phyloP scores from a whole-genome alignment of 306 rosid genomes.

The Lablab purpureus region DNA sequence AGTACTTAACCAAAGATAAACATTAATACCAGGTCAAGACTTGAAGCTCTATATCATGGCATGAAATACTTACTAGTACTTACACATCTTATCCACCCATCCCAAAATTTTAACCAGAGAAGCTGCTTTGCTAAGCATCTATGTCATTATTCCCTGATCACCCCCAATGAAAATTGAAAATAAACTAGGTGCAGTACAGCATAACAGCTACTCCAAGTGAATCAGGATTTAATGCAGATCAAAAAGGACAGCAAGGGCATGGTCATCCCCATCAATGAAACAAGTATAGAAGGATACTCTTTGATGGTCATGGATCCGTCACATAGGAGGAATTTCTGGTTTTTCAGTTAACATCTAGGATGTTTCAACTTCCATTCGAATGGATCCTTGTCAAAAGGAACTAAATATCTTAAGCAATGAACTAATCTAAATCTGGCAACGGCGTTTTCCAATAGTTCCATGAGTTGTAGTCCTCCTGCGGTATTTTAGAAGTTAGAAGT shows the following conservation, averaged over 20 bases:
- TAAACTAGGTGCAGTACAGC: slow-evolving; percentile 46
- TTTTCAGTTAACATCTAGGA: slow-evolving; percentile 19
- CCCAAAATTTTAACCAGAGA: slow-evolving; percentile 15
- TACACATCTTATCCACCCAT: background rate
- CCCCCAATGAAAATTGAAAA: slow-evolving; percentile 31
- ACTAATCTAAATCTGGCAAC: slow-evolving; percentile 65
- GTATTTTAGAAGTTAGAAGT: slow-evolving; percentile 30
- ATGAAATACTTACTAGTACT: slow-evolving; percentile 35
- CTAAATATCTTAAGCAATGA: slow-evolving; percentile 11
- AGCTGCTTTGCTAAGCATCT: slow-evolving; percentile 31
- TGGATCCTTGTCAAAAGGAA: slow-evolving; percentile 38
- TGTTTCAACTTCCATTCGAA: slow-evolving; percentile 15
- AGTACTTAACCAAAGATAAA: background rate
- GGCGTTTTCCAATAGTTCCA: slow-evolving; percentile 96
- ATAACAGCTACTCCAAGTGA: slow-evolving; percentile 15
- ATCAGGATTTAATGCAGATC: slow-evolving; percentile 43
- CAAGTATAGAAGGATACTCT: slow-evolving; percentile 20
- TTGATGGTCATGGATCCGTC: slow-evolving; percentile 27
- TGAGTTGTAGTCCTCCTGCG: slow-evolving; percentile 92
- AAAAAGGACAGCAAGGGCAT: slow-evolving; percentile 37
- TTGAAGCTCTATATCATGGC: slow-evolving; percentile 10
- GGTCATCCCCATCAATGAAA: slow-evolving; percentile 44
- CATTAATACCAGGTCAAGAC: slow-evolving; percentile 16
- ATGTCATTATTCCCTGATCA: slow-evolving; percentile 48
- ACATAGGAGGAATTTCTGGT: slow-evolving; percentile 15